Evolutionary conservation across 257 asterid genomes (phyloP).

Genomic region (Buddleja alternifolia): DNA sequence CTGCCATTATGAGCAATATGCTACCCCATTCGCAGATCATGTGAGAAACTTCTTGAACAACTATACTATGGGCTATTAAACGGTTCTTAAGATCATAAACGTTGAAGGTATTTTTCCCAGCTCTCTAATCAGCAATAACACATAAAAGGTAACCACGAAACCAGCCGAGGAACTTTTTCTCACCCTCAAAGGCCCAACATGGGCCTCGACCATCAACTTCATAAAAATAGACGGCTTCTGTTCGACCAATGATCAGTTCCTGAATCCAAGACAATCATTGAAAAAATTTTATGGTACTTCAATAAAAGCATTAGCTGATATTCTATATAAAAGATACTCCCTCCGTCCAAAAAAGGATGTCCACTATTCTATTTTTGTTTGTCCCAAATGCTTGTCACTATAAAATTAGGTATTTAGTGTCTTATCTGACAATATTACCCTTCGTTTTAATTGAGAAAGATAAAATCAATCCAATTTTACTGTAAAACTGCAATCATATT

Average conservation of each 20-base stretch:
- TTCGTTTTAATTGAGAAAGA: too few relatives aligned
- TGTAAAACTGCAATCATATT: too few relatives aligned
- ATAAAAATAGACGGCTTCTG: constrained; percentile 92
- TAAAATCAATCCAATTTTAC: too few relatives aligned
- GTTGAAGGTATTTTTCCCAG: constrained; percentile 72
- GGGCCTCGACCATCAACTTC: constrained; percentile 99
- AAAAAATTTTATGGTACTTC: constrained; percentile 8
- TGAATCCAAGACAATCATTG: constrained; percentile 35
- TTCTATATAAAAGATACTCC: not conserved
- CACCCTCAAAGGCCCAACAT: constrained; percentile 99
- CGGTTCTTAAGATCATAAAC: constrained; percentile 90
- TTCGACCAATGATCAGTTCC: constrained; percentile 94
- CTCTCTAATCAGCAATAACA: constrained; percentile 80
- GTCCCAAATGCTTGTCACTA: too few relatives aligned
- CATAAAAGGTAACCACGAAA: constrained; percentile 94
- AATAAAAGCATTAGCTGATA: constrained; percentile 2
- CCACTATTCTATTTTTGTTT: too few relatives aligned
- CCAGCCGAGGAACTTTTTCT: constrained; percentile 86
- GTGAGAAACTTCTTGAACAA: constrained; percentile 80
- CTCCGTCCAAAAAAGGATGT: too few relatives aligned
- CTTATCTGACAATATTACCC: constrained; percentile 39
- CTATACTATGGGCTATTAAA: constrained; percentile 80
- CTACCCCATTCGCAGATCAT: constrained; percentile 99
- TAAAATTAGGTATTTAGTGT: too few relatives aligned
- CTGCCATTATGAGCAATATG: constrained; percentile 78